Conservation (phyloP, 2,329 filamentous ascomycete species). For the Polytolypa hystricis region DNA sequence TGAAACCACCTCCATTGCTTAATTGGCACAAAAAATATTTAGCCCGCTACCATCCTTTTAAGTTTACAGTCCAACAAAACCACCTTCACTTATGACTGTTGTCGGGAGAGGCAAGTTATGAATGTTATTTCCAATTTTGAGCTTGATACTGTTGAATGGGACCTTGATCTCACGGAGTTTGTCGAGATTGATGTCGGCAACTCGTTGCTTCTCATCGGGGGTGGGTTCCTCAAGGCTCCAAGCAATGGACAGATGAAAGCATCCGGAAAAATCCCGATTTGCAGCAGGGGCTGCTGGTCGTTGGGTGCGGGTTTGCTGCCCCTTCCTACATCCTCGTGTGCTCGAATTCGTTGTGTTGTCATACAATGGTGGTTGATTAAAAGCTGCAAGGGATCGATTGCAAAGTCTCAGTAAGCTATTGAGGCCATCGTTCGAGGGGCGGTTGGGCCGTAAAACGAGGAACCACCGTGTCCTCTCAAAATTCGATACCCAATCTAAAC, state of each 20-base stretch:
- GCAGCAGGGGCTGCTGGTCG: neutral
- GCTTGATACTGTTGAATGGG: conserved; percentile 52
- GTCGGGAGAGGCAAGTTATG: conserved; percentile 21
- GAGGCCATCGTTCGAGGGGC: conserved; percentile 42
- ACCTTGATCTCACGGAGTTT: conserved; percentile 37
- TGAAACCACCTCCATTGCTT: no score
- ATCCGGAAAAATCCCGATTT: conserved; percentile 36
- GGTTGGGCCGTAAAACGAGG: conserved; percentile 58
- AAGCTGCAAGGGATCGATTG: conserved; percentile 51
- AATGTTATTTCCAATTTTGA: conserved; percentile 63
- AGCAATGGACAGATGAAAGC: conserved; percentile 81
- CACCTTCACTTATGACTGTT: conserved; percentile 7
- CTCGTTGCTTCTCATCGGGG: conserved; percentile 28
- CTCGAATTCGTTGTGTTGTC: conserved; percentile 14
- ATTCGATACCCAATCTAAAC: conserved; percentile 56
- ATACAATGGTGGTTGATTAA: conserved; percentile 64
- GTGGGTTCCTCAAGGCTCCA: conserved; percentile 58
- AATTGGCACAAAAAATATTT: no score
- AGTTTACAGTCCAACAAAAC: conserved; percentile 12
- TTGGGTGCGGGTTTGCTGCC: conserved; percentile 2
- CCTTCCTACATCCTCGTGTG: conserved; percentile 6
- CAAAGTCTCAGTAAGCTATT: conserved; percentile 53
- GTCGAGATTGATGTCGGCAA: conserved; percentile 16
- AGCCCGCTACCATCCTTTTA: no score
- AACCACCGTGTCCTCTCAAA: conserved; percentile 65